These are phyloP conservation scores for Cordyceps farinosa DNA, from an alignment of 2,329 filamentous ascomycete genomes.

Conservation along the genomic window DNA sequence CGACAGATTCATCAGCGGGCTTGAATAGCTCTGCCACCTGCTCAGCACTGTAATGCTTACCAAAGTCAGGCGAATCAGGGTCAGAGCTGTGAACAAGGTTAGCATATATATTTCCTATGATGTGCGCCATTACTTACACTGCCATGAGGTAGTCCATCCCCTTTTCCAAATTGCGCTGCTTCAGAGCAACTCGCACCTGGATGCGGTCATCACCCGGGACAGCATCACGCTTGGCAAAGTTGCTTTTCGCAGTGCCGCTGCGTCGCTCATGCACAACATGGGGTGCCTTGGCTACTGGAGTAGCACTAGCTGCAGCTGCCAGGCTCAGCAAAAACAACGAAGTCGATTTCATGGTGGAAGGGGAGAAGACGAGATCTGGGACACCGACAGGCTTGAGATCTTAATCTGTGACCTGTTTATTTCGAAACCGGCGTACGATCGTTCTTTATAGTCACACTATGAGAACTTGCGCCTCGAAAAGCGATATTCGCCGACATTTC, in stretches of 20 bases:
- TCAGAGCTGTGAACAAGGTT: neutral
- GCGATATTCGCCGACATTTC: neutral
- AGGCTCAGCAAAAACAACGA: neutral
- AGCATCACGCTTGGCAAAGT: conserved; percentile 5
- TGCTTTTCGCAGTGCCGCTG: neutral
- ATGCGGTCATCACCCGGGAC: neutral
- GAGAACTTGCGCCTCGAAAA: neutral
- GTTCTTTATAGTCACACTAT: neutral
- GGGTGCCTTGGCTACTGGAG: neutral
- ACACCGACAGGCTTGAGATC: no score
- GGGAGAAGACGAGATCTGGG: neutral
- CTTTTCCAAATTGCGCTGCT: conserved; percentile 10
- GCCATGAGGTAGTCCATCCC: conserved; percentile 7
- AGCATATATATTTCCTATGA: neutral
- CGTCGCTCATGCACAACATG: conserved; percentile 10
- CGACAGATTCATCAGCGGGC: conserved; percentile 37
- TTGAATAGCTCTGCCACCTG: neutral
- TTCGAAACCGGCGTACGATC: no score
- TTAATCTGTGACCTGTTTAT: no score
- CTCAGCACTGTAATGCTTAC: conserved; percentile 22
- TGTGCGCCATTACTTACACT: neutral
- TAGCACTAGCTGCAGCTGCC: neutral
- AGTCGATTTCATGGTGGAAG: neutral
- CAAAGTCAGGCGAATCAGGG: conserved; percentile 1
- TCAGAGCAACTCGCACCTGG: conserved; percentile 7